phyloP scores from a whole-genome alignment of 345 rosid species.

The Laguncularia racemosa region DNA sequence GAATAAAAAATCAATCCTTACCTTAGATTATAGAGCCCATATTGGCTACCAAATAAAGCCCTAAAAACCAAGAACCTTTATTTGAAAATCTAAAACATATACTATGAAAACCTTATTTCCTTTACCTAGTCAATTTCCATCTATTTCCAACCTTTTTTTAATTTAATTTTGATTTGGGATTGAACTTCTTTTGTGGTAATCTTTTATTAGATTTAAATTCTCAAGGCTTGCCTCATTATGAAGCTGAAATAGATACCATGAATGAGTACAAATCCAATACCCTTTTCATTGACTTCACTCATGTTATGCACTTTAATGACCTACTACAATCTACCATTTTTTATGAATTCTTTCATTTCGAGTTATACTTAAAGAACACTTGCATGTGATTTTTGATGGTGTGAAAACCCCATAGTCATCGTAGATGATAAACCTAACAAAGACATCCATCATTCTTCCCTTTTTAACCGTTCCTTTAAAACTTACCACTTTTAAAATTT shows the following conservation, averaged over 20 bases:
- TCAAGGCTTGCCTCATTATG: constrained; percentile 45
- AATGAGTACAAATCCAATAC: constrained; percentile 62
- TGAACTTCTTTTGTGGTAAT: constrained; percentile 20
- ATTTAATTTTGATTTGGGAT: no score
- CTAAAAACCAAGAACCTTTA: no score
- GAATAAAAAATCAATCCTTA: no score
- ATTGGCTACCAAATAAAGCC: no score
- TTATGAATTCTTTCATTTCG: constrained; percentile 59
- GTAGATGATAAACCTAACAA: constrained; percentile 76
- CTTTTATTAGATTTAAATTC: constrained; percentile 41
- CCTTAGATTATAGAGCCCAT: no score
- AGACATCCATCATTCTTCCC: no score
- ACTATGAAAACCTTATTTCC: no score
- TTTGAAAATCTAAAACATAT: no score
- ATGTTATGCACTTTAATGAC: constrained; percentile 75
- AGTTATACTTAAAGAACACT: constrained; percentile 77
- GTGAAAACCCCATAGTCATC: constrained; percentile 49
- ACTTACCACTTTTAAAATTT: constrained; percentile 73
- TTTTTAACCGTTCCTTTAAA: no score
- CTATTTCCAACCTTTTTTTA: no score
- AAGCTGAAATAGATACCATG: constrained; percentile 68
- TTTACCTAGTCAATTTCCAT: no score
- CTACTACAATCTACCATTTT: constrained; percentile 77
- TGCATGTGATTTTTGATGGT: constrained; percentile 88
- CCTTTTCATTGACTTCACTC: constrained; percentile 83